Base-by-base conservation (phyloP, 257 asterid genomes). In the Fraxinus quadrangulata region DNA sequence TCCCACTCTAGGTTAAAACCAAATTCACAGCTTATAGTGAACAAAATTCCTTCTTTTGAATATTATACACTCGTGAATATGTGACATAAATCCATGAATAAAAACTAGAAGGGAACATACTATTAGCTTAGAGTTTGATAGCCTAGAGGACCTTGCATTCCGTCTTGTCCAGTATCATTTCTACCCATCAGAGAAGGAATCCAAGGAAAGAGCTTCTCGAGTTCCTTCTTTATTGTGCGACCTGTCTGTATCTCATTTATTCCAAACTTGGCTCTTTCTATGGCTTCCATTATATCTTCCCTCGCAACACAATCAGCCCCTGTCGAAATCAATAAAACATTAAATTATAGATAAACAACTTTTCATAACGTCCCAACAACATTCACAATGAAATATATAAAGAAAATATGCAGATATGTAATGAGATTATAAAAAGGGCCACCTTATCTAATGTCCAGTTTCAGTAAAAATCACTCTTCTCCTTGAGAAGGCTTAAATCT, bases 241-340 rank as follows among this genome's bases (percentile, higher is more conserved):
- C 71, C 70, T 23, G 79, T 77, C 76, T 79, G 87, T 86, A 82
- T 86, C 71, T 90, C 90, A 6, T 89, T 93, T 65, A 93, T 92
- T 24, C 98, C 99, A 34, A 84, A 93, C 81, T 88, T 95, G 17
- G 97, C 99, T 82, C 99, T 89, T 78, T 93, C 98, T 71, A 95
- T 88, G 11, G 99, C 94, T 84, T 93, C 96, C 97, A 95, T 91
- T 73, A 95, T 81, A 80, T 95, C 98, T 83, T 95, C 98, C 83
- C 99, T 87, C 1, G 96, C 80, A 33, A 95, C 98, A 68, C 75
- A 80, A 74, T 88, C 97, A 34, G 90, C 92, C 68, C 99, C 99
- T 95, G 90, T 56, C 8, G 11, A 74, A 70, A 28, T 45, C 79
- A 70, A 37, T n/a, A 45, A 23, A 68, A 67, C 24, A 8, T 49